phyloP scores from a whole-genome alignment of 768 basidiomycete genomes.

The Lactarius tabidus region DNA sequence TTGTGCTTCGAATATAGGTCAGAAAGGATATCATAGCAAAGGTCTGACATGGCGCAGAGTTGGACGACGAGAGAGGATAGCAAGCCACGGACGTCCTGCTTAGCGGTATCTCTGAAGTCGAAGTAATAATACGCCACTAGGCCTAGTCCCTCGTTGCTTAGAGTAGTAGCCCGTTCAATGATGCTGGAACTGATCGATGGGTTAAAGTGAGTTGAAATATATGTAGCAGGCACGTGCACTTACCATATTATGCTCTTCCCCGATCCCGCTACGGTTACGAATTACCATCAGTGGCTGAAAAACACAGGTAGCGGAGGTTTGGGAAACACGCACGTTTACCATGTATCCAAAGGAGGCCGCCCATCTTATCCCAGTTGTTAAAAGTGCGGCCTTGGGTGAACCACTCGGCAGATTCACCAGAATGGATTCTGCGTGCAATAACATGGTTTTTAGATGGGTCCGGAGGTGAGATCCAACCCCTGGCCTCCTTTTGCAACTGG shows the following conservation, averaged over 20 bases:
- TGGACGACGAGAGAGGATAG: conserved; percentile 12
- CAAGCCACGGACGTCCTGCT: conserved; percentile 3
- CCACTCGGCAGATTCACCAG: background rate
- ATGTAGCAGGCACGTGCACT: background rate
- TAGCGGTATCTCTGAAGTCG: conserved; percentile 11
- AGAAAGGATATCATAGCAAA: background rate
- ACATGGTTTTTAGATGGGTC: background rate
- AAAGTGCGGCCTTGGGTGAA: background rate
- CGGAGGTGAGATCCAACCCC: background rate
- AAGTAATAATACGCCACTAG: conserved; percentile 16
- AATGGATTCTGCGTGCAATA: background rate
- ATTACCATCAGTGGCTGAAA: background rate
- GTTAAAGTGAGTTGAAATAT: too few relatives aligned
- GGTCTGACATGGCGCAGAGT: conserved; percentile 2
- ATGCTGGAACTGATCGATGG: conserved; percentile 1
- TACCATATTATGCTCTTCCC: background rate
- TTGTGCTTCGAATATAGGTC: background rate
- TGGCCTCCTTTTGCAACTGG: background rate
- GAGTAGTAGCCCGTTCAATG: background rate
- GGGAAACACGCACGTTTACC: conserved; percentile 6
- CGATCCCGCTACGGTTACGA: background rate
- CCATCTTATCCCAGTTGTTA: background rate
- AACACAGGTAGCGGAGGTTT: background rate
- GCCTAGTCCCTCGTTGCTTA: background rate
- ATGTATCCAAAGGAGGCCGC: conserved; percentile 5